Conservation (phyloP, 108 stramenopile genomes). For the Conticribra guillardii region DNA sequence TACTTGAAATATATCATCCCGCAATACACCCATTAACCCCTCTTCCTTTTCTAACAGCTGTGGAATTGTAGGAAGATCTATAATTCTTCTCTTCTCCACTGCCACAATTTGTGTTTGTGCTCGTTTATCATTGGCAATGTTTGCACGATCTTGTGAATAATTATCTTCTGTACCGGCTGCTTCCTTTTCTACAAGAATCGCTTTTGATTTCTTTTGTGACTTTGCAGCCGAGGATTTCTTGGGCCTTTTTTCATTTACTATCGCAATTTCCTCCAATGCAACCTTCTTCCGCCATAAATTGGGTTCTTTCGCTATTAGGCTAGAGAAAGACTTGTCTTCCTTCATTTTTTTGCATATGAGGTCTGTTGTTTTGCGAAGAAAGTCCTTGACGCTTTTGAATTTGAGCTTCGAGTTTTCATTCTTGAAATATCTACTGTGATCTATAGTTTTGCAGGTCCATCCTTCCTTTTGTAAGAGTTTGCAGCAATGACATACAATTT, state of each 20-base stretch:
- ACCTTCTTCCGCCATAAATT: too few species aligned
- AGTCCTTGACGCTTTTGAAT: background rate
- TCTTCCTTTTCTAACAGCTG: slow-evolving; percentile 27
- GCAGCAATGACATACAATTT: background rate
- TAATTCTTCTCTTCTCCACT: background rate
- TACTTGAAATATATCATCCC: slow-evolving; percentile 36
- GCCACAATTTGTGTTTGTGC: slow-evolving; percentile 3
- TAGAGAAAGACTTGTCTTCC: background rate
- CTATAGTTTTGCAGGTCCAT: background rate
- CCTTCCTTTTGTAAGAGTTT: background rate
- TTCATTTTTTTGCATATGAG: background rate
- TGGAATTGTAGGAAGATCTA: slow-evolving; percentile 35
- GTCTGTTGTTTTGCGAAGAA: background rate
- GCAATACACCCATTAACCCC: slow-evolving; percentile 29
- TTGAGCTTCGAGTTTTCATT: background rate
- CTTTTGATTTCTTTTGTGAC: too few species aligned
- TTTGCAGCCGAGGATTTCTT: too few species aligned
- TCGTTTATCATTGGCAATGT: background rate
- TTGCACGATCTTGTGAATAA: background rate
- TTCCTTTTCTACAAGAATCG: too few species aligned
- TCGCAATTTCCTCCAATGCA: too few species aligned
- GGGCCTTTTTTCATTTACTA: too few species aligned
- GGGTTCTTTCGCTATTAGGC: background rate
- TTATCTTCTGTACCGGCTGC: too few species aligned
- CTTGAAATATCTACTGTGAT: background rate